Base-by-base conservation (phyloP, 2,329 filamentous ascomycete genomes). In the Xylaria sp. region DNA sequence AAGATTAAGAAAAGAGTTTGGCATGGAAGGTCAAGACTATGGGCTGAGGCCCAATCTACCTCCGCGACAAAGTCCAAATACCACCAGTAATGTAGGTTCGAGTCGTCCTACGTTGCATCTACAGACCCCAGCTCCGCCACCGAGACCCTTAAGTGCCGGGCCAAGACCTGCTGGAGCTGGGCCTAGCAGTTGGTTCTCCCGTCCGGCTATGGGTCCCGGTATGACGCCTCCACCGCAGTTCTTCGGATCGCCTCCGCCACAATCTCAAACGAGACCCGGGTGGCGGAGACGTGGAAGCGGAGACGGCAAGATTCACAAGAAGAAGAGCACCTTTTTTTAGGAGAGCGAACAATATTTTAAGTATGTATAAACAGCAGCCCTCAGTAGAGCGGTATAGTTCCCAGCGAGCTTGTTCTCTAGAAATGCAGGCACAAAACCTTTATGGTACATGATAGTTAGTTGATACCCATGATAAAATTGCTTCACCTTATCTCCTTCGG, bases 1-100 rank as follows among this genome's bases (percentile, higher is more conserved):
- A 77, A 86, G 94, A 1, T 82, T 99, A 39, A 83, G 87, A 25
- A 87, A 83, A 71, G 78, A 90, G 72, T 94, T 92, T 73, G 91
- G 92, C 54, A 82, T 87, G 51, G 79, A 84, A 57, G 82, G 83
- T 0, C 83, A 86, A 73, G 77, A 80, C 72, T 67, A 79, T 72
- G 47, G 72, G 6, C 73, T 68, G 20, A 69, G 62, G 39, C 72
- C 77, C 1, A 74, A 76, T 17, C 74, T 82, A 5, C 74, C 76
- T 1, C 76, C 82, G 4, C 77, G 79, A 11, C 76, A 76, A 65
- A n/a, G 65, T 68, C 60, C 76, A 59, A 36, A 63, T 61, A 47
- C 66, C 61, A 38, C 20, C 27, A 44, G 29, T 27, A 17, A 63
- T 11, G 61, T 58, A 25, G 63, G 64, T 22, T 42, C 67, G 27